Evolutionary conservation across 345 rosid genomes (phyloP), one percentile per base, ranked within the genome.

Genomic region (Hibiscus syriacus): DNA sequence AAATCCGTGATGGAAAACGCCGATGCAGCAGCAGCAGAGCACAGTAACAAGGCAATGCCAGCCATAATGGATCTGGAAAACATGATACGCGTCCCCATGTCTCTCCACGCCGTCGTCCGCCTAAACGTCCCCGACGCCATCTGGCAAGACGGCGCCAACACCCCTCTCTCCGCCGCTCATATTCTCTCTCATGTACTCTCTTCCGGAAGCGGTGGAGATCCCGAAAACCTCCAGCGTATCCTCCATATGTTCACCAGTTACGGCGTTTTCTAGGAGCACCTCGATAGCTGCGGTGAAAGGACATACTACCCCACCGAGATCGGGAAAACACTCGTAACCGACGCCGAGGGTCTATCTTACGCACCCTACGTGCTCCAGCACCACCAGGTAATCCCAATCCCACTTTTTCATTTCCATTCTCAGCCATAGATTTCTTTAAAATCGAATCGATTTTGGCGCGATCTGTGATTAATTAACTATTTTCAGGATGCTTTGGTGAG

Each of bases 71-170:
- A 90, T 75, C 89, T 93, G 16, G 87, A 96, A 36, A 90, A 90
- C 87, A 87, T 92, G 97, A 80, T 87, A 36, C 90, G 98, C 69
- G 93, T 92, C 19, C 97, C 97, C 36, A 90, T 90, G 98, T 87
- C 90, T 9, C 92, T 92, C 43, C 81, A 82, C 72, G 98, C 98
- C 55, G 70, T 80, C 68, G 88, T 86, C 4, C 81, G 85, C 41
- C 86, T 92, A 61, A 85, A 87, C 68, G 84, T 90, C 17, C 81
- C 96, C 20, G 96, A 92, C 69, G 92, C 88, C 55, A 82, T 92
- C 72, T 92, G 98, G 98, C 83, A 84, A 70, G 76, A 69, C 53
- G 98, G 96, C 17, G 77, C 78, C 74, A 92, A 92, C 74, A 23
- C 75, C 49, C 96, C 98, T 5, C 80, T 90, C 78, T 77, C 97